Base-by-base conservation (phyloP, 108 stramenopile species). In the Asterionellopsis glacialis region DNA sequence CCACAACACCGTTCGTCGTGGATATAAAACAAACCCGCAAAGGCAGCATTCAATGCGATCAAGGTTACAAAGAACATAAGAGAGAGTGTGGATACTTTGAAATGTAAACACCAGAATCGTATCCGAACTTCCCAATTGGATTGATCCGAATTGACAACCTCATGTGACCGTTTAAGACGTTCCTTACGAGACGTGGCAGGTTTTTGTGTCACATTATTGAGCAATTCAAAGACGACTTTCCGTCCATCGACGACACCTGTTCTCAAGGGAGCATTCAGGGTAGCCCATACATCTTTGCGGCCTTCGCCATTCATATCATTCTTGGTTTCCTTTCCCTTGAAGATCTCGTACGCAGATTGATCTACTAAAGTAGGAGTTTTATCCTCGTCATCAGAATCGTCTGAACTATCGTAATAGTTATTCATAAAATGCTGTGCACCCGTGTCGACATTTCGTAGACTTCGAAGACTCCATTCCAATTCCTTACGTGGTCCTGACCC, bases 331-430 rank as follows among this genome's bases (percentile, higher is more conserved):
- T 41, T 41, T 14, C 18, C 41, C 18, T 66, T 66, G 65, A 66
- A 66, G 10, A 66, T 66, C 4, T 66, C 65, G 47, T 57, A 66
- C 1, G 65, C 65, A 14, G 55, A 28, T 21, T 66, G 65, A 57
- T 66, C 65, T 16, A 45, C 65, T 15, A 38, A 38, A 53, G 9
- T 22, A 12, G 11, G 24, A 1, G 45, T 27, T 26, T 49, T 55
- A 10, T 57, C 55, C 16, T 48, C 47, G 1, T 21, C 41, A 55
- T 22, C 14, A 9, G 33, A 19, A 26, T 47, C 65, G 0, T n/a
- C n/a, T 1, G 38, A 55, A 28, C 18, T 45, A 9, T 25, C 43
- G 33, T 57, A 66, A 45, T 66, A 66, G 12, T 40, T 66, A 55
- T 41, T 4, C 1, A 57, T 3, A 47, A 66, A 57, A 55, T 66